Evolutionary conservation across 306 rosid genomes (phyloP).

Genomic region (Herpetospermum pedunculosum): DNA sequence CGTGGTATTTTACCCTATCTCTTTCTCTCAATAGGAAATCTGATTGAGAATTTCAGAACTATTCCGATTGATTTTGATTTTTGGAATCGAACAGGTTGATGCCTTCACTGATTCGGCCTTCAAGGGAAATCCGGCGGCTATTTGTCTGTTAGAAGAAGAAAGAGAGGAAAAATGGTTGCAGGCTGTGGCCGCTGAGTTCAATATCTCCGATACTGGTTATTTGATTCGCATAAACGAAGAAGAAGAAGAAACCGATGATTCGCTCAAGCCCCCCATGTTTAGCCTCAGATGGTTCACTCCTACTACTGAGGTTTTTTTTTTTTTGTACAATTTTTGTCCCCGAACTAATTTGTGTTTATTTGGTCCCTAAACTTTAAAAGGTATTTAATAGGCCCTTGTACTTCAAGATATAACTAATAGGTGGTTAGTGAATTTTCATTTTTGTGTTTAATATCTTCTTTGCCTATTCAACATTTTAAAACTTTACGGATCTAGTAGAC

Average conservation of each 20-base stretch:
- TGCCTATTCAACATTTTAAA: too few relatives aligned
- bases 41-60: too few relatives aligned
- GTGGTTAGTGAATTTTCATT: too few relatives aligned
- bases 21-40: too few relatives aligned
- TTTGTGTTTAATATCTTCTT: too few relatives aligned
- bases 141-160: conserved; percentile 51
- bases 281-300: conserved; percentile 74
- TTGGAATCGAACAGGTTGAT: conserved; percentile 32
- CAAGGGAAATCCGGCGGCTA: conserved; percentile 66
- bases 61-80: too few relatives aligned
- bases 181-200: conserved; percentile 46
- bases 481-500: too few relatives aligned
- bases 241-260: conserved; percentile 4
- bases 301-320: conserved; percentile 36
- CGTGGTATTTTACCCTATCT: conserved; percentile 28
- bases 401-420: too few relatives aligned
- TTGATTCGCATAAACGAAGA: conserved; percentile 21
- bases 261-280: conserved; percentile 26
- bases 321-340: too few relatives aligned
- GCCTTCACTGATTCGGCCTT: conserved; percentile 56
- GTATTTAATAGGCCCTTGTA: too few relatives aligned
- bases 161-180: conserved; percentile 47
- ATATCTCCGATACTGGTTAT: conserved; percentile 32
- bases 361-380: too few relatives aligned
- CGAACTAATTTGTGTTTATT: too few relatives aligned